Evolutionary conservation across 345 rosid species (phyloP), one percentile per base, ranked within the genome.

Genomic region (Arabis hirsuta): DNA sequence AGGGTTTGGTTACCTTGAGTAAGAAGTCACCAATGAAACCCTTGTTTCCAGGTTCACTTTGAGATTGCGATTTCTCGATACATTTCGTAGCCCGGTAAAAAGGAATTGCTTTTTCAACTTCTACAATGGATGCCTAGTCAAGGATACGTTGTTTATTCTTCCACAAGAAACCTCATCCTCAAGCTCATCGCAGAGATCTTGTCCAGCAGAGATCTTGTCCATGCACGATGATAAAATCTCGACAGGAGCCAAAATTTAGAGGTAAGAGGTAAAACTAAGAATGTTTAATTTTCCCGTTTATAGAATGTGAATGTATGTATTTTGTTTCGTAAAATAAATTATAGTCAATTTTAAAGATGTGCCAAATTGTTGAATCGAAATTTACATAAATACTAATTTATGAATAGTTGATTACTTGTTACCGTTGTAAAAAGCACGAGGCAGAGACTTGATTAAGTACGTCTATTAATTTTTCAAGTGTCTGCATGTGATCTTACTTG

Each of bases 91-190:
- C 86, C 90, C 1, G 89, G 90, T 72, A 93, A 93, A 81, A 93
- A 86, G 69, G 97, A 86, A 44, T 70, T 90, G 74, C 94, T 93
- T 53, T 81, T 89, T 52, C 89, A 90, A 19, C 86, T 94, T 71
- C 81, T 94, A 55, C 87, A 83, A 32, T 94, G 98, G 98, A 94
- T 90, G 96, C 78, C 92, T 12, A 90, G 96, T 69, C 96, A 86
- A 76, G 91, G 91, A 62, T 91, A 87, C 73, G 73, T 60, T 69
- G 85, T 94, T 48, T n/a, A 36, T 0, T 84, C 90, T 36, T 79
- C 85, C 12, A 83, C 97, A 39, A 81, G 94, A 79, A 88, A 90
- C 79, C 81, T 84, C 42, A 82, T 90, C 74, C 89, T 91, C 46
- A 88, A 87, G 82, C 77, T 82, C 19, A 86, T 83, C 32, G 90